phyloP scores from a whole-genome alignment of 1,284 basidiomycete species.

The Tetrapyrgos nigripes region DNA sequence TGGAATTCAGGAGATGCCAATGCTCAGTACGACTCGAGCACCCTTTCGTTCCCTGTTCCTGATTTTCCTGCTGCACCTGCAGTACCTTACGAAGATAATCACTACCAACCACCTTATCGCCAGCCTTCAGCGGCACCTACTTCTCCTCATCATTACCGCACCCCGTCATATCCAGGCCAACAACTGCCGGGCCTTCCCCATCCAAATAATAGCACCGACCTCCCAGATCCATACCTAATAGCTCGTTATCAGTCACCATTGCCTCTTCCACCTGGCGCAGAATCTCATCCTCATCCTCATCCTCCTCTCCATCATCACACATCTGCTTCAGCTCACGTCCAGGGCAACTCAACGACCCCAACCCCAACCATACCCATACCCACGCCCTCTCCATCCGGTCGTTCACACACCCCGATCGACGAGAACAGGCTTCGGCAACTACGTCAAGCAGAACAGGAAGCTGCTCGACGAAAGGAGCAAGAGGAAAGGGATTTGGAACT shows the following conservation, averaged over 20 bases:
- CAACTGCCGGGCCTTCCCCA: slow-evolving; percentile 9
- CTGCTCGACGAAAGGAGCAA: slow-evolving; percentile 32
- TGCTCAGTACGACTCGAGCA: too few relatives aligned
- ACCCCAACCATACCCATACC: slow-evolving; percentile 15
- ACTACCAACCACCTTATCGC: background rate
- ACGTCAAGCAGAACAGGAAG: slow-evolving; percentile 40
- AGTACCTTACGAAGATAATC: slow-evolving; percentile 8
- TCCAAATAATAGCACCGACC: slow-evolving; percentile 26
- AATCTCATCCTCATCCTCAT: background rate
- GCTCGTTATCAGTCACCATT: slow-evolving; percentile 55
- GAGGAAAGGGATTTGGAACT: slow-evolving; percentile 36
- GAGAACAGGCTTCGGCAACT: slow-evolving; percentile 23
- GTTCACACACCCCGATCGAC: slow-evolving; percentile 22
- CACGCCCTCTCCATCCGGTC: background rate
- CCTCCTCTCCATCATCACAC: too few relatives aligned
- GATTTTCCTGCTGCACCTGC: slow-evolving; percentile 18
- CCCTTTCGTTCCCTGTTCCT: slow-evolving; percentile 38
- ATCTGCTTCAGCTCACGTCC: background rate
- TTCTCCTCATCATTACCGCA: background rate
- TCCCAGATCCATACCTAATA: slow-evolving; percentile 51
- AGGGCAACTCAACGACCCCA: slow-evolving; percentile 1
- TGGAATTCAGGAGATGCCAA: background rate
- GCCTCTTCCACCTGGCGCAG: slow-evolving; percentile 51
- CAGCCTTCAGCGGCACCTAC: background rate
- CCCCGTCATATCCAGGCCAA: slow-evolving; percentile 8